phyloP scores from a whole-genome alignment of 176 grass and related monocot genomes.

The Leersia perrieri region DNA sequence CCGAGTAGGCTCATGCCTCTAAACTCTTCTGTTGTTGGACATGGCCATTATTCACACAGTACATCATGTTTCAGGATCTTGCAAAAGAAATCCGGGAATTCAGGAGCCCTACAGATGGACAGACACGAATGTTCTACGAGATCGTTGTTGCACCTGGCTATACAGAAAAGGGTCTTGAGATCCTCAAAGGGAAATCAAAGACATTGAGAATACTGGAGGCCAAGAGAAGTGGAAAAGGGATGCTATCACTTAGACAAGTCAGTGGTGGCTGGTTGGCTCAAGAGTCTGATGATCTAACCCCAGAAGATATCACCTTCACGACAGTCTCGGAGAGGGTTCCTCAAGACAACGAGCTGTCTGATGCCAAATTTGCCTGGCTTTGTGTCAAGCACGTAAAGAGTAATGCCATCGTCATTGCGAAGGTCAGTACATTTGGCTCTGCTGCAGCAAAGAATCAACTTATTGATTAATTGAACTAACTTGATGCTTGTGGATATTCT shows the following conservation, averaged over 20 bases:
- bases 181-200: conserved; percentile 87
- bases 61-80: conserved; percentile 48
- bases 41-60: neutral
- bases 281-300: conserved; percentile 68
- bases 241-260: conserved; percentile 77
- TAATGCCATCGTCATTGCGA: conserved; percentile 93
- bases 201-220: conserved; percentile 84
- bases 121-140: conserved; percentile 90
- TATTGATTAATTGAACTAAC: neutral
- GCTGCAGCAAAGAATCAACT: neutral
- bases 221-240: conserved; percentile 61
- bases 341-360: conserved; percentile 38
- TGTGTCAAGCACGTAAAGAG: conserved; percentile 98
- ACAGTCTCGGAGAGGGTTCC: conserved; percentile 45
- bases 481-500: neutral
- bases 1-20: neutral
- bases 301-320: conserved; percentile 65
- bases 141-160: conserved; percentile 83
- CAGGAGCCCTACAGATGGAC: conserved; percentile 66
- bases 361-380: conserved; percentile 86
- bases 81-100: conserved; percentile 91
- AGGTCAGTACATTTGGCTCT: conserved; percentile 46
- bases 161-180: conserved; percentile 74
- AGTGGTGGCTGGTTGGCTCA: conserved; percentile 79
- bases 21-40: neutral